Conservation (phyloP, 768 basidiomycete species). For the Mycena metata region DNA sequence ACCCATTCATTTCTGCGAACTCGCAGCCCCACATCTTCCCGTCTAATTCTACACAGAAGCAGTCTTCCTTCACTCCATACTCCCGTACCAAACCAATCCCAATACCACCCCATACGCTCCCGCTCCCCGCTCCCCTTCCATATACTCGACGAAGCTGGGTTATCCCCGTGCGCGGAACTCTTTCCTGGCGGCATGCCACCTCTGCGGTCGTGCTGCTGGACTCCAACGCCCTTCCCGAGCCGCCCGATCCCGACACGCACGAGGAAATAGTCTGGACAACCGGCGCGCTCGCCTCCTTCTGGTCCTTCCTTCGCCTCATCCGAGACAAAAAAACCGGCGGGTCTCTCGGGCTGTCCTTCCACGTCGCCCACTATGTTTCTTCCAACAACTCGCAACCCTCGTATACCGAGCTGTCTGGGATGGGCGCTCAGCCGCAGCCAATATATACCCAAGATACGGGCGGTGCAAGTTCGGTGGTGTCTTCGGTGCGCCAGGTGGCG, state of each 20-base stretch:
- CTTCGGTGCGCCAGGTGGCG: conserved; percentile 34
- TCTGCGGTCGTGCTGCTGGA: conserved; percentile 54
- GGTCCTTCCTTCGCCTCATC: conserved; percentile 62
- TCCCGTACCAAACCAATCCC: conserved; percentile 51
- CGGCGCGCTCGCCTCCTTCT: conserved; percentile 57
- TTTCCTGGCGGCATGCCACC: conserved; percentile 64
- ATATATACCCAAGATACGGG: not conserved
- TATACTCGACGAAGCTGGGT: conserved; percentile 67
- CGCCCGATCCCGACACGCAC: conserved; percentile 34
- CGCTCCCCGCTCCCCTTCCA: conserved; percentile 44
- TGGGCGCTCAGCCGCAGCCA: conserved; percentile 31
- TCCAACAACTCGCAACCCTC: conserved; percentile 30
- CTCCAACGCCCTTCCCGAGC: conserved; percentile 38
- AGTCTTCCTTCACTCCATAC: conserved; percentile 48
- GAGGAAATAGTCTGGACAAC: conserved; percentile 63
- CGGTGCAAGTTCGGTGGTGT: conserved; percentile 17
- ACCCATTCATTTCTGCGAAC: not conserved
- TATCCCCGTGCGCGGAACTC: conserved; percentile 66
- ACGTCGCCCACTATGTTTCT: conserved; percentile 46
- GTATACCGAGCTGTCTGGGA: conserved; percentile 32
- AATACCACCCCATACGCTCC: conserved; percentile 51
- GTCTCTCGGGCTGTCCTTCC: conserved; percentile 64
- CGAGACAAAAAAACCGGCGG: conserved; percentile 56
- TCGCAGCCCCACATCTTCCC: conserved; percentile 55
- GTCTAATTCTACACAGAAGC: conserved; percentile 38